Percentiles rank a stretch among this genome's conserved stretches.
Evolutionary conservation across 257 asterid species (phyloP).

Genomic region (Solanum appendiculatum): DNA sequence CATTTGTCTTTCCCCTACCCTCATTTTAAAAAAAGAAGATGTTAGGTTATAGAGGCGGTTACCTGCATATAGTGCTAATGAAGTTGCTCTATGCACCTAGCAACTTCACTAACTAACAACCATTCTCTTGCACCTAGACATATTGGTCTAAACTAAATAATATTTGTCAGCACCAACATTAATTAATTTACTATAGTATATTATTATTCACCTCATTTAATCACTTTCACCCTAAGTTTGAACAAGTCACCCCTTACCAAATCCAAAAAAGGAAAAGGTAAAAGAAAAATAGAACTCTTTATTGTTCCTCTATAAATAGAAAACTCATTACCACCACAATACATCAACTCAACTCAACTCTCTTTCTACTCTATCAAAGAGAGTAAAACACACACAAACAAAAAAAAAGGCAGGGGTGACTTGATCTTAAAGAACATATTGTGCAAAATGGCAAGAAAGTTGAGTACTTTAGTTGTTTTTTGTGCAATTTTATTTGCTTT

Average conservation of each 20-base stretch:
- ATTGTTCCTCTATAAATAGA: not conserved
- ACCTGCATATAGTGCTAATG: not conserved
- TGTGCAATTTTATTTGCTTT: constrained; percentile 23
- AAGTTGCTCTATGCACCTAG: not conserved
- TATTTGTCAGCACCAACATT: not conserved
- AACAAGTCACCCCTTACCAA: not conserved
- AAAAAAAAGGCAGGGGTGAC: constrained; percentile 19
- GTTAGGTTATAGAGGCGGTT: not conserved
- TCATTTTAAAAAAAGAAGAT: too few relatives aligned
- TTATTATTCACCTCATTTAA: not conserved
- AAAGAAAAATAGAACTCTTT: not conserved
- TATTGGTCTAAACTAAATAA: not conserved
- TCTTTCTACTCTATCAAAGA: not conserved
- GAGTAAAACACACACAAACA: not conserved
- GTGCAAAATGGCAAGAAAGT: constrained; percentile 29
- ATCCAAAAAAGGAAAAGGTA: not conserved
- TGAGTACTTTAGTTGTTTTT: constrained; percentile 7
- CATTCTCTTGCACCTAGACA: not conserved
- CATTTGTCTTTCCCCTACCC: too few relatives aligned
- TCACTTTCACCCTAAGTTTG: not conserved
- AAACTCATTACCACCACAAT: not conserved
- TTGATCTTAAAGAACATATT: constrained; percentile 23
- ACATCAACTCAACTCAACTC: not conserved
- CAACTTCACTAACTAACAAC: not conserved
- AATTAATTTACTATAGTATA: not conserved